Conservation (phyloP, 176 grass and related monocot genomes). For the Aegilops longissima region DNA sequence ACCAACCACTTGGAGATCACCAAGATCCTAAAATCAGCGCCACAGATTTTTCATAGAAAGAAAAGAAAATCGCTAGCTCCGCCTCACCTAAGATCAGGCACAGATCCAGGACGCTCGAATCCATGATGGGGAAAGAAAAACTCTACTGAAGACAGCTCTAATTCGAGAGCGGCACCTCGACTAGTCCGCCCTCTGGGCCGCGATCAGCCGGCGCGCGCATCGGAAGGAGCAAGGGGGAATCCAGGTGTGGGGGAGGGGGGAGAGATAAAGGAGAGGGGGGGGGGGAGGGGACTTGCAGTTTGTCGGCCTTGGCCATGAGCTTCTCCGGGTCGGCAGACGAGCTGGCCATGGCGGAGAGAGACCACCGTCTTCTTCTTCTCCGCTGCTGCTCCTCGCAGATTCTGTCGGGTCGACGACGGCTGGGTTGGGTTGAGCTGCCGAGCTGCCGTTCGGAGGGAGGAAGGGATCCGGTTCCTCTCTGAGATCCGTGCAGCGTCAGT, state of each 20-base stretch:
- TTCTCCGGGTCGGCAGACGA: conserved; percentile 71
- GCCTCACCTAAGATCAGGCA: background rate
- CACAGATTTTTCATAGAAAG: no score
- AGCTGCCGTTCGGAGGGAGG: background rate
- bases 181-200: background rate
- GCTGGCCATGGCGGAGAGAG: conserved; percentile 61
- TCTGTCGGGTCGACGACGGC: background rate
- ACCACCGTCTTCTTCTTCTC: background rate
- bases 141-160: background rate
- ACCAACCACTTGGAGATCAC: background rate
- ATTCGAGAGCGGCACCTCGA: background rate
- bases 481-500: conserved; percentile 18
- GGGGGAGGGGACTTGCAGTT: conserved; percentile 50
- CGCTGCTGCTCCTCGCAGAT: background rate
- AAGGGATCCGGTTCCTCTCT: background rate
- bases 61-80: background rate
- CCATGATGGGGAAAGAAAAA: background rate
- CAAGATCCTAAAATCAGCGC: background rate
- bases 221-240: background rate
- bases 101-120: conserved; percentile 5
- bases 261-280: background rate
- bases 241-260: background rate
- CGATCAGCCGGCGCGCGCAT: background rate
- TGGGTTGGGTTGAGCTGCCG: background rate
- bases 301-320: conserved; percentile 91